Evolutionary conservation across 208 protist genomes (phyloP).

Genomic region (Trypanosoma brucei): DNA sequence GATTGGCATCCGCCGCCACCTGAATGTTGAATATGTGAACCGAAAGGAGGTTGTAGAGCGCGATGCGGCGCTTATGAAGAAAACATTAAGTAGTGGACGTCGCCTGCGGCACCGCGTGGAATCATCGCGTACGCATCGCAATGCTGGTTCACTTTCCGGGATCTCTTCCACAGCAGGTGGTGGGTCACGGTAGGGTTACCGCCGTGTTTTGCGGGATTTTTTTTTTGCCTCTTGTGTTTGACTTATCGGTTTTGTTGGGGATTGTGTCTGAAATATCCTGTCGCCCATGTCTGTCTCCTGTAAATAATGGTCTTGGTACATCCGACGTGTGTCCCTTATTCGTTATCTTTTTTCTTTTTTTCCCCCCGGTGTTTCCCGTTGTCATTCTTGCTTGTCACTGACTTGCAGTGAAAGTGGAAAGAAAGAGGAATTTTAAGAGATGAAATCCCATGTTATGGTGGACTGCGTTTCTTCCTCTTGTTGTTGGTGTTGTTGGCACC

Average conservation of each 20-base stretch:
- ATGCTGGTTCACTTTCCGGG: conserved; percentile 38
- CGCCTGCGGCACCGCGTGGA: conserved; percentile 78
- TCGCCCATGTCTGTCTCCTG: background rate
- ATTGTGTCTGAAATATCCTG: background rate
- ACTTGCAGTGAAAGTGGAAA: too few relatives aligned
- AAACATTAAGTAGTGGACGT: conserved; percentile 56
- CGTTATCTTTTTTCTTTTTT: conserved; percentile 6
- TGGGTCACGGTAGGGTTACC: conserved; percentile 1
- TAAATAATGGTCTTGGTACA: background rate
- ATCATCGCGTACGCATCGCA: conserved; percentile 66
- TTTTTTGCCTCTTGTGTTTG: background rate
- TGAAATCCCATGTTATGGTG: too few relatives aligned
- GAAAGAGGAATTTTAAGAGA: too few relatives aligned
- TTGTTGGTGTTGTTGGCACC: too few relatives aligned
- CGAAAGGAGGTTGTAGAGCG: conserved; percentile 66
- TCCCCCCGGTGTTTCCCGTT: conserved; percentile 4
- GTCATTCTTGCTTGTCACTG: background rate
- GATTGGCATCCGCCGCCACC: conserved; percentile 82
- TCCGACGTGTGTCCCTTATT: too few relatives aligned
- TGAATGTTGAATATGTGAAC: conserved; percentile 81
- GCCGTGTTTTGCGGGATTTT: background rate
- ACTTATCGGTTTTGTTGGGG: background rate
- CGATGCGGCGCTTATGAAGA: conserved; percentile 72
- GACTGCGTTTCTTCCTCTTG: too few relatives aligned
- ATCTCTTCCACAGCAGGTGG: conserved; percentile 1